A percentile compares a stretch with the other conserved stretches of the same genome.
These are phyloP conservation scores for Tricholoma furcatifolium DNA, from an alignment of 768 basidiomycete species.

Conservation along the genomic window DNA sequence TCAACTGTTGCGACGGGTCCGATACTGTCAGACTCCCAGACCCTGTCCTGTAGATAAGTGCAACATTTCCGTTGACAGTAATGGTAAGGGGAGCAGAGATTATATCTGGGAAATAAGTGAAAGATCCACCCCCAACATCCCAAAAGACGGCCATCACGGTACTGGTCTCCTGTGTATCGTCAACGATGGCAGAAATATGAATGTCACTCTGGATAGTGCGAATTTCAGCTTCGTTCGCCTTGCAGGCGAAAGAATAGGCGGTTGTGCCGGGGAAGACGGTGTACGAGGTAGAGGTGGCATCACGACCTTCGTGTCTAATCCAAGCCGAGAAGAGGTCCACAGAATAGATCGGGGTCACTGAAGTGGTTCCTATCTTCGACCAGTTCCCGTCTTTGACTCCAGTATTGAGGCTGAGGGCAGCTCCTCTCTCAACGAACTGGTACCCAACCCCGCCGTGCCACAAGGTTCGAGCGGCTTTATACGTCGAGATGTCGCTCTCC, in stretches of 20 bases:
- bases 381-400: constrained; percentile 53
- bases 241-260: constrained; percentile 24
- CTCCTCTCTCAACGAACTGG: constrained; percentile 31
- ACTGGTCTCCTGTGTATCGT: constrained; percentile 29
- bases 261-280: constrained; percentile 41
- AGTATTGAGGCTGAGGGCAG: constrained; percentile 37
- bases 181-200: constrained; percentile 39
- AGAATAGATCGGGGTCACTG: constrained; percentile 49
- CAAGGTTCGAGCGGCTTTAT: constrained; percentile 34
- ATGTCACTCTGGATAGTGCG: constrained; percentile 33
- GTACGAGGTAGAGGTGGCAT: constrained; percentile 31
- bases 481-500: not conserved
- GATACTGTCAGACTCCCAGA: constrained; percentile 53
- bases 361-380: constrained; percentile 62
- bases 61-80: constrained; percentile 39
- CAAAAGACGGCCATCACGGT: constrained; percentile 47
- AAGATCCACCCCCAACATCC: constrained; percentile 35
- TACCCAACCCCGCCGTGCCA: constrained; percentile 73
- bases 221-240: constrained; percentile 18
- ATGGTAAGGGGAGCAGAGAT: constrained; percentile 29
- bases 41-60: constrained; percentile 41
- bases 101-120: constrained; percentile 25
- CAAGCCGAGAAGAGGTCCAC: constrained; percentile 52
- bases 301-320: constrained; percentile 28
- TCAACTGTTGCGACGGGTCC: constrained; percentile 62